Evolutionary conservation across 192 early-diverging fungal species (phyloP), one percentile per base, ranked within the genome.

Genomic region (Coemansia sp.): DNA sequence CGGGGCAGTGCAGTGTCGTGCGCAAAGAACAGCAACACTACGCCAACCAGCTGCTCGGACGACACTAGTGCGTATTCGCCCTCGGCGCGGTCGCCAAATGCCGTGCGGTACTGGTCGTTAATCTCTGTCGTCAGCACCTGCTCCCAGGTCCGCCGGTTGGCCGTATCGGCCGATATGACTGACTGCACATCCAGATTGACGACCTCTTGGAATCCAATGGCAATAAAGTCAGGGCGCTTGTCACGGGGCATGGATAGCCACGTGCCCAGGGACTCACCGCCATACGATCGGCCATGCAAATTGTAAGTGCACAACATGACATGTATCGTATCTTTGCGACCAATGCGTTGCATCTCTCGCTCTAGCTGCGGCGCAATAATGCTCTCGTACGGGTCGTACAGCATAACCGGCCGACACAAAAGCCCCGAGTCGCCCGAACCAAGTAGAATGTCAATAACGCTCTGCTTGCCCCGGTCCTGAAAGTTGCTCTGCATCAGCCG

Each of bases 401-500:
- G 63, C 5, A 61, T 29, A 11, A 83, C 68, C 11, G 73, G 73
- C 2, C 80, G 66, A 27, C 71, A 65, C 14, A 65, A 54, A 22
- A 65, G 58, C 11, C 65, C 77, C 26, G 77, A 74, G 47, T 80
- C 62, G 51, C 70, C 77, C 3, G 68, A 67, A 10, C 89, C 95
- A 51, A 98, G 76, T 3, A 99, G 69, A 23, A 88, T 60, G 48
- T 98, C 94, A 57, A 99, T 98, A 16, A 90, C 86, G 71, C 93
- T 91, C 73, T 99, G 98, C 54, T 93, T 90, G 39, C 85, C 85
- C 61, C 93, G 94, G 82, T 99, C 98, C 66, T 93, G 89, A 61
- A 99, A 94, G 61, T 93, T 97, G 76, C 94, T 95, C 70, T 96
- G 94, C 69, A 92, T 90, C 64, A 99, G 91, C 11, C 98, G 85